These are phyloP conservation scores for Fusarium transvaalense DNA, from an alignment of 2,329 filamentous ascomycete genomes.

Conservation along the genomic window DNA sequence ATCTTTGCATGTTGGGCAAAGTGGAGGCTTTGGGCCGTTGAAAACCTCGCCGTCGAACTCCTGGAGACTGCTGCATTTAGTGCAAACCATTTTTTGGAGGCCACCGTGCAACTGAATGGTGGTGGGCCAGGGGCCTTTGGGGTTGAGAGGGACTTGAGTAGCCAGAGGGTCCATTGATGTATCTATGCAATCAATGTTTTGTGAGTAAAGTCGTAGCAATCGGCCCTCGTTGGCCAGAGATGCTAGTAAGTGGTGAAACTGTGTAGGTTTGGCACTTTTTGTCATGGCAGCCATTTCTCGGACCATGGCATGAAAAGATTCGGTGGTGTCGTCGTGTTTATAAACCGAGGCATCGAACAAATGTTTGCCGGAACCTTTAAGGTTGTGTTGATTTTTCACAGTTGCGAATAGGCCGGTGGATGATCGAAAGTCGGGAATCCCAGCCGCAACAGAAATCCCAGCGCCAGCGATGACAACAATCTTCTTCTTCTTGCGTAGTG, in stretches of 20 bases:
- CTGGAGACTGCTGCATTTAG: constrained; percentile 84
- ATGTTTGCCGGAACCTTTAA: constrained; percentile 91
- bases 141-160: constrained; percentile 82
- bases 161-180: constrained; percentile 82
- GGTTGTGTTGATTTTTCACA: constrained; percentile 85
- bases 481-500: constrained; percentile 89
- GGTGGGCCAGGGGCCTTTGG: constrained; percentile 91
- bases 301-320: constrained; percentile 96
- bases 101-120: constrained; percentile 96
- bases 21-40: constrained; percentile 83
- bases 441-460: constrained; percentile 95
- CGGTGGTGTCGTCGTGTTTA: constrained; percentile 88
- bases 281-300: constrained; percentile 86
- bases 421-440: constrained; percentile 97
- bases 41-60: constrained; percentile 85
- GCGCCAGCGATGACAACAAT: constrained; percentile 97
- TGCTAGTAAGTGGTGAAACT: constrained; percentile 93
- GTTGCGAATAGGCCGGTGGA: constrained; percentile 89
- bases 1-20: constrained; percentile 79
- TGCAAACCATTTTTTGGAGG: constrained; percentile 95
- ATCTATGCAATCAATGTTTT: constrained; percentile 97
- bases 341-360: constrained; percentile 98
- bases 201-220: constrained; percentile 89
- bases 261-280: constrained; percentile 81
- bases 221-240: constrained; percentile 89